Conservation (phyloP, 352 stramenopile species). For the Aphanomyces cochlioides region DNA sequence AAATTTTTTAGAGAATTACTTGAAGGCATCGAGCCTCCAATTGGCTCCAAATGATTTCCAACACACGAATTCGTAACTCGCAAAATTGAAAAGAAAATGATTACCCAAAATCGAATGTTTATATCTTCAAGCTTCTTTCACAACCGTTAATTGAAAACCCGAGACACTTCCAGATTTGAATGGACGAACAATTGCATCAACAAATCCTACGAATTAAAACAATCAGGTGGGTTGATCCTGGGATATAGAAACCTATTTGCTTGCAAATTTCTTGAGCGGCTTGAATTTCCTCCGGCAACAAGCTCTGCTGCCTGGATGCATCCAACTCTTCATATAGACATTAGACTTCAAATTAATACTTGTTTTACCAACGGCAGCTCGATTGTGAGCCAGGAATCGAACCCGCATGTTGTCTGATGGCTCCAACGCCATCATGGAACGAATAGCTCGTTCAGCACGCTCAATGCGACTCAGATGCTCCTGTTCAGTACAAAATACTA, state of each 20-base stretch:
- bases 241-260: not conserved
- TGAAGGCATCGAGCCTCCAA: too few species aligned
- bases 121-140: not conserved
- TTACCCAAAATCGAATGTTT: too few species aligned
- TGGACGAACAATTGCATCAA: not conserved
- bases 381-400: constrained; percentile 66
- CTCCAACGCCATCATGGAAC: constrained; percentile 42
- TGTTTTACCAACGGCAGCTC: constrained; percentile 56
- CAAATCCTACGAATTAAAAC: not conserved
- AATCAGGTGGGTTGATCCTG: not conserved
- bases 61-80: too few species aligned
- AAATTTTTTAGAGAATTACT: too few species aligned
- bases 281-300: not conserved
- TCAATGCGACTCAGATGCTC: constrained; percentile 69
- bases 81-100: too few species aligned
- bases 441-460: constrained; percentile 59
- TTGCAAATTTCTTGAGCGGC: not conserved
- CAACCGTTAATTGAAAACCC: not conserved
- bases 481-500: constrained; percentile 30
- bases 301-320: not conserved
- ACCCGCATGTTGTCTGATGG: constrained; percentile 64
- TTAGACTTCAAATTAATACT: too few species aligned
- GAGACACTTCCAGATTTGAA: constrained; percentile 16
- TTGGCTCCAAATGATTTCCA: too few species aligned
- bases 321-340: not conserved